Conservation (phyloP, 169 alveolate species). For the Pseudocohnilembus persalinus region DNA sequence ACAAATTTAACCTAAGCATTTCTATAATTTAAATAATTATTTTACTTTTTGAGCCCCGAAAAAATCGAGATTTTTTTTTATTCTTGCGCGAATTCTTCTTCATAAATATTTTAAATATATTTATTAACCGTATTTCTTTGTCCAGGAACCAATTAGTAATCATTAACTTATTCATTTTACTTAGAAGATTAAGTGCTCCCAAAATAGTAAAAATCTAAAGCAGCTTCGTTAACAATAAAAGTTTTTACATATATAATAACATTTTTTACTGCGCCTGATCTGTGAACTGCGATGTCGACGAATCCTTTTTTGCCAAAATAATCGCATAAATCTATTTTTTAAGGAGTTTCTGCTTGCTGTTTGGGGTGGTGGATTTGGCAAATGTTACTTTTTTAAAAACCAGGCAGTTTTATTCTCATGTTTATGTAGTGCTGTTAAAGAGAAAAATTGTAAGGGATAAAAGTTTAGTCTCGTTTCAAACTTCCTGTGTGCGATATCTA, state of each 20-base stretch:
- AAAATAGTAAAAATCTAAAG: conserved; percentile 17
- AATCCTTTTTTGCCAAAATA: not conserved
- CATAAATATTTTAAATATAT: too few relatives aligned
- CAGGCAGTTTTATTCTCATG: conserved; percentile 3
- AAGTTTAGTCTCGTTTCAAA: too few relatives aligned
- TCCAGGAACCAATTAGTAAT: not conserved
- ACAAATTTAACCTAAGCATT: too few relatives aligned
- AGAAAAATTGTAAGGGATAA: not conserved
- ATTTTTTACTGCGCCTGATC: not conserved
- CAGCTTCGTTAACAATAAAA: conserved; percentile 2
- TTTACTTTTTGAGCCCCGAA: not conserved
- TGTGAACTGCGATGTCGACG: not conserved
- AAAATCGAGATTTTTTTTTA: not conserved
- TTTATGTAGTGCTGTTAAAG: not conserved
- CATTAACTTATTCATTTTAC: not conserved
- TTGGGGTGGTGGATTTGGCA: conserved; percentile 6
- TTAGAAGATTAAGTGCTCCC: not conserved
- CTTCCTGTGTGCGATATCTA: not conserved
- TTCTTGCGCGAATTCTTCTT: not conserved
- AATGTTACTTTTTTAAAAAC: conserved; percentile 7
- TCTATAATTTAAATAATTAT: too few relatives aligned
- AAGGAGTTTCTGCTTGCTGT: not conserved
- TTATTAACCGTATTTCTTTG: not conserved
- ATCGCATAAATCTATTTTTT: not conserved
- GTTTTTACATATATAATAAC: not conserved